Conservation (phyloP, 108 stramenopile genomes). For the Epithemia pelagica region DNA sequence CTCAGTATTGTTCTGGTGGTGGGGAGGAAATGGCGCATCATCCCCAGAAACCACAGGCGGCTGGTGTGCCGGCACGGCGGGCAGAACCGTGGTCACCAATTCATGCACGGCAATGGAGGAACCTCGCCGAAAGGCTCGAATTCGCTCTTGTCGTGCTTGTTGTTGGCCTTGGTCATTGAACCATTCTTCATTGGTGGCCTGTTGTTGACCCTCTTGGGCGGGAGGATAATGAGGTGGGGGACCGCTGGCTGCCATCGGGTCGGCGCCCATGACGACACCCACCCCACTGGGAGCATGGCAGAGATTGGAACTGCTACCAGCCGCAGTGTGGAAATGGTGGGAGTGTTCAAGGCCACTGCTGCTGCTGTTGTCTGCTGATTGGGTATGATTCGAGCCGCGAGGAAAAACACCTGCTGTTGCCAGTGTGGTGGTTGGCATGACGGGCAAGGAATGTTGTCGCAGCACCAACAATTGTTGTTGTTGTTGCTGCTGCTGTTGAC, state of each 20-base stretch:
- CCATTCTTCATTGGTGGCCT: not conserved
- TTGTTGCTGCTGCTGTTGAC: too few relatives aligned
- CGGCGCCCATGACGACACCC: too few relatives aligned
- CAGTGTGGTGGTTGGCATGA: not conserved
- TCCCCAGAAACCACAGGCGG: not conserved
- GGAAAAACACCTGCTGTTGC: not conserved
- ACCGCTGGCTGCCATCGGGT: too few relatives aligned
- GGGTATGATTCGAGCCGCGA: not conserved
- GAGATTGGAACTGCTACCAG: not conserved
- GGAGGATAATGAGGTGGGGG: too few relatives aligned
- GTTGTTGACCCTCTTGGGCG: too few relatives aligned
- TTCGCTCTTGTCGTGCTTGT: not conserved
- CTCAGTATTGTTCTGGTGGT: not conserved
- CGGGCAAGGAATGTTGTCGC: too few relatives aligned
- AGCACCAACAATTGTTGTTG: too few relatives aligned
- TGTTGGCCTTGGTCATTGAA: not conserved
- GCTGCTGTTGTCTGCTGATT: too few relatives aligned
- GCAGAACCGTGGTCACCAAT: too few relatives aligned
- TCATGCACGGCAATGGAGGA: not conserved
- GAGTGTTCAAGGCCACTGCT: not conserved
- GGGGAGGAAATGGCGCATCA: not conserved
- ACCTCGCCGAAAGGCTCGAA: not conserved
- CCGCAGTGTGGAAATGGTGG: not conserved
- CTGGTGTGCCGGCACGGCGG: not conserved
- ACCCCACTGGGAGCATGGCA: too few relatives aligned